Evolutionary conservation across 2,329 filamentous ascomycete species (phyloP).

Genomic region (Colletotrichum tropicale): DNA sequence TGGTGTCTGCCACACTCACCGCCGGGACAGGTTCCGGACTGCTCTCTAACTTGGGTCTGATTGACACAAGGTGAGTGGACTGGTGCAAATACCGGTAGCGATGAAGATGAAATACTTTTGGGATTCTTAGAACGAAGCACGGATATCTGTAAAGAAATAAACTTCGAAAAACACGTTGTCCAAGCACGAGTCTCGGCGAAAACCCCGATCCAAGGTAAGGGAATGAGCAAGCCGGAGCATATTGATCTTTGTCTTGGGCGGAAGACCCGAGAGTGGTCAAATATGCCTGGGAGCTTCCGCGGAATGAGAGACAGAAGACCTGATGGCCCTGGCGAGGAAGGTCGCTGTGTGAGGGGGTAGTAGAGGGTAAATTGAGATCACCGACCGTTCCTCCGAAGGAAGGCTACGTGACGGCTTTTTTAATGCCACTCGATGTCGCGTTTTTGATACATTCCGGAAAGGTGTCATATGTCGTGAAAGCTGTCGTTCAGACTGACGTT

Average conservation of each 20-base stretch:
- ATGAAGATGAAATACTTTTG: not conserved
- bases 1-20: not conserved
- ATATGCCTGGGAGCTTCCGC: too few species aligned
- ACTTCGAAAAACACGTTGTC: not conserved
- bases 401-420: not conserved
- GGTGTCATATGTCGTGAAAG: not conserved
- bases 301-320: not conserved
- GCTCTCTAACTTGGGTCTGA: not conserved
- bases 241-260: not conserved
- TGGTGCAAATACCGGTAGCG: not conserved
- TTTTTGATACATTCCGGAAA: not conserved
- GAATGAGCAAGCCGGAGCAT: not conserved
- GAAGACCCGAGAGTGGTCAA: not conserved
- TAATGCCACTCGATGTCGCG: not conserved
- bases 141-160: not conserved
- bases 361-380: not conserved
- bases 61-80: not conserved
- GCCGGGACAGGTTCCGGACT: not conserved
- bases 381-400: not conserved
- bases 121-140: not conserved
- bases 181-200: not conserved
- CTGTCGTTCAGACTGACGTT: not conserved
- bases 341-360: not conserved
- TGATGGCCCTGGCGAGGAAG: not conserved
- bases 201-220: not conserved